phyloP scores from a whole-genome alignment of 176 grass and related monocot species.

The Aegilops tauschii region DNA sequence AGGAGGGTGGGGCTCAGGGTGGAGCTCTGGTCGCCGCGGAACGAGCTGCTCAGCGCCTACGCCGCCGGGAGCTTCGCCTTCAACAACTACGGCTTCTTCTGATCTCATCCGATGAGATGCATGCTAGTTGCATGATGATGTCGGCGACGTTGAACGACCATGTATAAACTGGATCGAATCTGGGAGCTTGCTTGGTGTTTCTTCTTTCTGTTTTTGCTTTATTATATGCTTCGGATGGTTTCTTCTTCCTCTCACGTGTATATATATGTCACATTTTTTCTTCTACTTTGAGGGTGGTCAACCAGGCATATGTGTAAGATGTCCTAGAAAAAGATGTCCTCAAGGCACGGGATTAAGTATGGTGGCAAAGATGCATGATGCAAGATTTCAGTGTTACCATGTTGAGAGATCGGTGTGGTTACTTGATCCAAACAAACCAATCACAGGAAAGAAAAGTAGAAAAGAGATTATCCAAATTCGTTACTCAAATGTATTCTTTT shows the following conservation, averaged over 20 bases:
- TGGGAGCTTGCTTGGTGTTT: neutral
- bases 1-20: constrained; percentile 90
- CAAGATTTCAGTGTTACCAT: too few relatives aligned
- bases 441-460: too few relatives aligned
- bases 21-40: constrained; percentile 80
- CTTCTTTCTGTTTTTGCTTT: neutral
- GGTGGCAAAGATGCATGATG: too few relatives aligned
- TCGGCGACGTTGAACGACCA: neutral
- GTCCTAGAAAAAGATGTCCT: too few relatives aligned
- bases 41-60: constrained; percentile 92
- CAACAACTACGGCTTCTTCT: constrained; percentile 86
- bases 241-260: neutral
- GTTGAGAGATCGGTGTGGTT: too few relatives aligned
- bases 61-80: constrained; percentile 65
- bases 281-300: neutral
- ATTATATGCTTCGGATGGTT: neutral
- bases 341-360: too few relatives aligned
- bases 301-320: too few relatives aligned
- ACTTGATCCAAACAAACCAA: too few relatives aligned
- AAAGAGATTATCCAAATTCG: too few relatives aligned
- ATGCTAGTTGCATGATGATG: neutral
- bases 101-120: neutral
- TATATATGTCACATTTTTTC: neutral
- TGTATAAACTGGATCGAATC: neutral
- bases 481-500: too few relatives aligned